Evolutionary conservation across 768 basidiomycete genomes (phyloP), one percentile per base, ranked within the genome.

Genomic region (Tricholomella constricta): DNA sequence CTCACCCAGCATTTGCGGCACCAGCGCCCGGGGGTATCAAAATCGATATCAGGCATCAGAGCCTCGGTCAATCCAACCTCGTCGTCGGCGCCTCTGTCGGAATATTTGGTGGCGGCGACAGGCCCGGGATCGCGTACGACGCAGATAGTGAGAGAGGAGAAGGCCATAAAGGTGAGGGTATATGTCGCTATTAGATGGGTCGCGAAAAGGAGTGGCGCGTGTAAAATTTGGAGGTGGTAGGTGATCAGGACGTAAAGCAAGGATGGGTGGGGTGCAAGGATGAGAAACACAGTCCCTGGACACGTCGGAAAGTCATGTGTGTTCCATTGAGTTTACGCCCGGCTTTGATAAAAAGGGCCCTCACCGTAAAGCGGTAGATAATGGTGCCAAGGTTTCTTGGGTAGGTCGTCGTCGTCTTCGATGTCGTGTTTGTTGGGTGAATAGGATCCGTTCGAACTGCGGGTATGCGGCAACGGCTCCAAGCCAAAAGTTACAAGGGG

Each of bases 121-220:
- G 84, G 82, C 0, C 91, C 91, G 11, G 91, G 91, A 66, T 93
- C 88, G 53, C 91, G 81, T 25, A 73, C 79, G 35, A 89, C 72
- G 56, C 86, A 86, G 36, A 88, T 77, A 45, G 89, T 84, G 57
- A 93, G 81, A 14, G 90, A 89, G 6, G 82, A 84, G 61, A 88
- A 79, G 12, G 82, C 79, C 65, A 88, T 69, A 64, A 92, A 86
- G 1, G 83, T 82, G 34, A 93, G 76, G 40, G 79, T 72, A 63
- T 88, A 90, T 17, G 79, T 80, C 51, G 76, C 64, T n/a, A 78
- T 32, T 1, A 90, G 69, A 62, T 92, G 89, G 0, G 73, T 60
- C 11, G 71, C 46, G 58, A 87, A 85, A 32, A 70, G 62, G 14
- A 69, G 40, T 3, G 80, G 74, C 32, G 75, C 69, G 44, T 81